Evolutionary conservation across 306 rosid species (phyloP), one percentile per base, ranked within the genome.

Genomic region (Elaeagnus macrophylla): DNA sequence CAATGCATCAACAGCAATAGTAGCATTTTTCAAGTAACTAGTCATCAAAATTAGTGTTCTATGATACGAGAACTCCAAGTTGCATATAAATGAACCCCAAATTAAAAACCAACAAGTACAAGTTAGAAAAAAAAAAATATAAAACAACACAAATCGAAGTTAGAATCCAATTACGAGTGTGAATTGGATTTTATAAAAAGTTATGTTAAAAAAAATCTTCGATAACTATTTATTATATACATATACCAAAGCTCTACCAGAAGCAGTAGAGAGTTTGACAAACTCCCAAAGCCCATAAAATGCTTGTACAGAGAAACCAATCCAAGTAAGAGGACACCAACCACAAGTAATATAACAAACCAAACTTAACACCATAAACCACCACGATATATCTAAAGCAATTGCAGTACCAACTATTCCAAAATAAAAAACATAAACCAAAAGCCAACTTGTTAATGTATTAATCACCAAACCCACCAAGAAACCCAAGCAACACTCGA

Each of bases 401-500:
- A 83, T 54, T 39, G 91, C 91, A 0, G 95, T 85, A 36, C 95
- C 91, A 3, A 76, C 56, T 6, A 86, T 56, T 0, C 95, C 93
- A 54, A 61, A 72, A 59, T 78, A 76, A 78, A 46, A 69, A 1
- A 69, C 83, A 20, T 62, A 67, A 0, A 86, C 39, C 0, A 83
- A 72, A 6, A 83, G 43, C 89, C 85, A 86, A 45, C 83, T 66
- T 0, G 48, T 37, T 0, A 80, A 1, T 10, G 72, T 63, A 15
- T 83, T 81, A 0, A 78, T 66, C 42, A 56, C 18, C 52, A 86
- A 65, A 2, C 65, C 93, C 4, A 14, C 11, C 12, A 18, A 1
- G 93, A 53, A 13, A 80, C 80, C 75, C 78, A 83, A 3, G 95
- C 88, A n/a, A n/a, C n/a, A n/a, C n/a, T n/a, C n/a, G n/a, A n/a